A percentile compares a stretch with the other conserved stretches of the same genome.
Evolutionary conservation across 208 protist genomes (phyloP).

Genomic region (Trypanosoma melophagium): DNA sequence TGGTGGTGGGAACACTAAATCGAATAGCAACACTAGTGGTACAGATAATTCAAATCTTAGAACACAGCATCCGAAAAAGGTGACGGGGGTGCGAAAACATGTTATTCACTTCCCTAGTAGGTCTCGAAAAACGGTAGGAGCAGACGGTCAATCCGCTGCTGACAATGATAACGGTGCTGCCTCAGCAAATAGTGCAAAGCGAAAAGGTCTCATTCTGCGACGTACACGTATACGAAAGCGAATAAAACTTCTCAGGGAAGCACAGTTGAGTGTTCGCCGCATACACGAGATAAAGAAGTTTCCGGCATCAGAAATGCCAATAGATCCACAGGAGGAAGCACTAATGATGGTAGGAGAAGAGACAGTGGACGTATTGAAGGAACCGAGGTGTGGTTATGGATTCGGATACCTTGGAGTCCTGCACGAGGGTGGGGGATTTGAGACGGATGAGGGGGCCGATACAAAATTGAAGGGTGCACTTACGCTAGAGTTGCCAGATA

Average conservation of each 20-base stretch:
- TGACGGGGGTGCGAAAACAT: constrained; percentile 12
- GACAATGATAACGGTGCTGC: constrained; percentile 22
- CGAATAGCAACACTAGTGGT: neutral
- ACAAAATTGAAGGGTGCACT: constrained; percentile 54
- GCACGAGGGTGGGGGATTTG: constrained; percentile 69
- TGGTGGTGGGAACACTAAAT: constrained; percentile 8
- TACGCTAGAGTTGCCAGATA: constrained; percentile 43
- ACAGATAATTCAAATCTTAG: neutral
- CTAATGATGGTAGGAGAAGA: constrained; percentile 28
- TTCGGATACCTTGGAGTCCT: constrained; percentile 83
- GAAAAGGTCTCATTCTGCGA: constrained; percentile 28
- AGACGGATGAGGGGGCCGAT: constrained; percentile 64
- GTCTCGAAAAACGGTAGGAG: constrained; percentile 8
- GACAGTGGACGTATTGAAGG: constrained; percentile 20
- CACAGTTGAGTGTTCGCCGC: constrained; percentile 36
- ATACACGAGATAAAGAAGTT: constrained; percentile 37
- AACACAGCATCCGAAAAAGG: constrained; percentile 12
- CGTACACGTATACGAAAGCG: constrained; percentile 34
- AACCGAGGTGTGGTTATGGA: constrained; percentile 72
- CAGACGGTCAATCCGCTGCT: constrained; percentile 7
- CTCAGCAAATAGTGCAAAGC: constrained; percentile 21
- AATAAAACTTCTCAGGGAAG: constrained; percentile 46
- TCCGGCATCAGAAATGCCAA: constrained; percentile 52
- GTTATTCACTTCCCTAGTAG: constrained; percentile 5
- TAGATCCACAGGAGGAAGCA: constrained; percentile 34